A percentile compares a stretch with the other conserved stretches of the same genome.
Evolutionary conservation across 2,329 filamentous ascomycete species (phyloP).

Genomic region (Dactylellina cionopaga): DNA sequence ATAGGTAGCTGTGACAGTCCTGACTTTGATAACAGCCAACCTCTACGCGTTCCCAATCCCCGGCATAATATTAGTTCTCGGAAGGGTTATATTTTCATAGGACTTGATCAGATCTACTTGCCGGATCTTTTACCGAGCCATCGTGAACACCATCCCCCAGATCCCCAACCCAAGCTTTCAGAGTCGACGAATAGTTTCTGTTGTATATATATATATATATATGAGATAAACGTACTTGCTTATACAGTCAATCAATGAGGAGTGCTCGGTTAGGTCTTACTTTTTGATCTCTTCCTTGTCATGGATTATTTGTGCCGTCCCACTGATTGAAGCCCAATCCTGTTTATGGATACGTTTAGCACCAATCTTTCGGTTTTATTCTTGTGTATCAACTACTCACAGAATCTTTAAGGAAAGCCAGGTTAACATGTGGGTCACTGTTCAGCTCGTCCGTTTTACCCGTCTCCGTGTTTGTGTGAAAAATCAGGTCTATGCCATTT

Average conservation of each 20-base stretch:
- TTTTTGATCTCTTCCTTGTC: slow-evolving; percentile 76
- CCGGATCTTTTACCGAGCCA: slow-evolving; percentile 79
- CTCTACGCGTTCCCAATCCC: slow-evolving; percentile 60
- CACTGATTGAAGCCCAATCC: slow-evolving; percentile 89
- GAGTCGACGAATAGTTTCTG: slow-evolving; percentile 72
- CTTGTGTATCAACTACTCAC: not conserved
- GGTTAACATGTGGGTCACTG: slow-evolving; percentile 77
- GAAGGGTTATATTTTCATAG: not conserved
- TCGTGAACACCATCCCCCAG: slow-evolving; percentile 85
- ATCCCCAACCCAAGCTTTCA: slow-evolving; percentile 89
- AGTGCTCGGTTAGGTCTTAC: too few relatives aligned
- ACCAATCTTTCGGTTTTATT: not conserved
- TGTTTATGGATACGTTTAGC: slow-evolving; percentile 65
- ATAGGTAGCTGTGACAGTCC: slow-evolving; percentile 77
- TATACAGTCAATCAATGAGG: not conserved
- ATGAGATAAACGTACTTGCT: not conserved
- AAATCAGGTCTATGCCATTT: slow-evolving; percentile 80
- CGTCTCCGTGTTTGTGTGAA: slow-evolving; percentile 90
- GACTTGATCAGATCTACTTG: not conserved
- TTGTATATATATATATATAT: not conserved
- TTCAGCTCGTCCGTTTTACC: slow-evolving; percentile 85
- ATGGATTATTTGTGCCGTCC: slow-evolving; percentile 74
- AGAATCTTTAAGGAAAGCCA: slow-evolving; percentile 75
- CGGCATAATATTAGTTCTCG: not conserved
- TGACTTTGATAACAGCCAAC: slow-evolving; percentile 81